Conservation (phyloP, 305 asterid genomes). For the Withania somnifera region DNA sequence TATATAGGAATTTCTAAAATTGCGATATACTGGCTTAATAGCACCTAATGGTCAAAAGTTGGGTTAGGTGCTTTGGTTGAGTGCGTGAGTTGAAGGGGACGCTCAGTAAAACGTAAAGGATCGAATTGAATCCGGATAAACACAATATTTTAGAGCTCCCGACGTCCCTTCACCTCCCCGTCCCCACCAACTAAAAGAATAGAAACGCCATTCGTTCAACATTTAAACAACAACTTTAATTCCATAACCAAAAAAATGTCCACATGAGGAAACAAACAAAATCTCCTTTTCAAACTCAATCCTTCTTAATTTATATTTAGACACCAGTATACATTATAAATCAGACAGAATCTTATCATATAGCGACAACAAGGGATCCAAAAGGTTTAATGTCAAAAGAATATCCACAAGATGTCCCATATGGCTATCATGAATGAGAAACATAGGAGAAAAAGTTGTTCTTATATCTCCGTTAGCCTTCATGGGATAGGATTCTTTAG, state of each 20-base stretch:
- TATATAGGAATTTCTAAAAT: no score
- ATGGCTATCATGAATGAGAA: not conserved
- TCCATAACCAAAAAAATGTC: not conserved
- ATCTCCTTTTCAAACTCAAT: not conserved
- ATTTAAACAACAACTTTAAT: not conserved
- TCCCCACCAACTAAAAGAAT: not conserved
- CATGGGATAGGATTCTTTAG: not conserved
- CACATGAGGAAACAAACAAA: not conserved
- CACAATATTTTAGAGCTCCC: no score
- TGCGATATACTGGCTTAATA: no score
- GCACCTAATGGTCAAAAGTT: no score
- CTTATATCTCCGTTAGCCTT: not conserved
- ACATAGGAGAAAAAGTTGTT: not conserved
- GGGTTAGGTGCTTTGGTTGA: no score
- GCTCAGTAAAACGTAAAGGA: no score
- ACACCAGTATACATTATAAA: not conserved
- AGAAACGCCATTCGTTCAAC: not conserved
- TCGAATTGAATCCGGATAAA: no score
- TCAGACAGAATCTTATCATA: not conserved
- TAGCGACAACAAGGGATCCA: not conserved
- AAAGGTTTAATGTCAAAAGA: not conserved
- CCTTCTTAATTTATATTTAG: not conserved
- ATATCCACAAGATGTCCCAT: not conserved
- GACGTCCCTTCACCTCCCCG: not conserved
- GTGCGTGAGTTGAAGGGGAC: no score